phyloP scores from a whole-genome alignment of 148 eudicot genomes.

The Cornus kousa region DNA sequence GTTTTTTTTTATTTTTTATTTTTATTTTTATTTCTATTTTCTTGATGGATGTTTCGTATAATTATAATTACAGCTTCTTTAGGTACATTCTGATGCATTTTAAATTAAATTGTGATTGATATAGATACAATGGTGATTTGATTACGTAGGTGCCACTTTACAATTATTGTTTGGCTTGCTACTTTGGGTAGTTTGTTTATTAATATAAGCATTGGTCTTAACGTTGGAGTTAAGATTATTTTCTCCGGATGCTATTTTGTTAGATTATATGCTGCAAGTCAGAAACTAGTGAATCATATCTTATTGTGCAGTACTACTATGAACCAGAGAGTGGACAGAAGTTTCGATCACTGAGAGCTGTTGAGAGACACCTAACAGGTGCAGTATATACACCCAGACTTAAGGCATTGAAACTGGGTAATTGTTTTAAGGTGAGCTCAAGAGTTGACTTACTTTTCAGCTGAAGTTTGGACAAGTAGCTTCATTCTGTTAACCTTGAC shows the following conservation, averaged over 20 bases:
- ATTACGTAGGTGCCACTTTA: background rate
- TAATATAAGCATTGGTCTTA: no score
- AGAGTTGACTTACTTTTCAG: background rate
- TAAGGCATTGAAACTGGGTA: constrained; percentile 25
- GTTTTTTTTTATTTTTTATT: no score
- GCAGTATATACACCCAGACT: constrained; percentile 26
- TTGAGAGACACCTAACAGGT: constrained; percentile 54
- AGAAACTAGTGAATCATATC: background rate
- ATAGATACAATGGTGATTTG: background rate
- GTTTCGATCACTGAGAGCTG: constrained; percentile 70
- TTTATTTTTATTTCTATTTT: no score
- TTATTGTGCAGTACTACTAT: constrained; percentile 59
- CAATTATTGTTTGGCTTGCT: background rate
- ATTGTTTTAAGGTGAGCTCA: constrained; percentile 29
- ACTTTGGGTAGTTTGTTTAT: no score
- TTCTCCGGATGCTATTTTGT: background rate
- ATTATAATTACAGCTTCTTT: background rate
- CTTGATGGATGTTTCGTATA: background rate
- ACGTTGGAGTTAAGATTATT: background rate
- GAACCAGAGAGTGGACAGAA: constrained; percentile 58
- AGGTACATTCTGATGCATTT: background rate
- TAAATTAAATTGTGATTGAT: no score
- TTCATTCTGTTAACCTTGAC: constrained; percentile 1
- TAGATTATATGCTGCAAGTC: background rate
- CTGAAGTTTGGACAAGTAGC: constrained; percentile 3